A percentile compares a stretch with the other conserved stretches of the same genome.
These are phyloP conservation scores for Trichoderma semiorbis DNA, from an alignment of 2,329 filamentous ascomycete genomes.

Conservation along the genomic window DNA sequence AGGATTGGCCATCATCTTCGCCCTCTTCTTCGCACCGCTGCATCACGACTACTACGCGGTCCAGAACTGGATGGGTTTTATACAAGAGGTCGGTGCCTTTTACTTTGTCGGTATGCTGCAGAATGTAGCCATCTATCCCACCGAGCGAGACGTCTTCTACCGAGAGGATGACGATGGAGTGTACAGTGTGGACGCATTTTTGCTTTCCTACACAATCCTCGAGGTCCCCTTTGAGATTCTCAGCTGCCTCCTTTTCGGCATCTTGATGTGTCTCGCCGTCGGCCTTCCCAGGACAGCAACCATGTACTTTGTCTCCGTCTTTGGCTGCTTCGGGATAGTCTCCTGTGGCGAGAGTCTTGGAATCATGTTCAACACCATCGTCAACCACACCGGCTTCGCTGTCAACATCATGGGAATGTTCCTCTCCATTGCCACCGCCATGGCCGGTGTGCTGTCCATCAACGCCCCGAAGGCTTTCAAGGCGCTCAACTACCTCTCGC, in stretches of 20 bases:
- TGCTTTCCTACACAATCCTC: slow-evolving; percentile 64
- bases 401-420: slow-evolving; percentile 70
- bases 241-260: slow-evolving; percentile 61
- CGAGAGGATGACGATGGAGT: slow-evolving; percentile 70
- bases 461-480: slow-evolving; percentile 64
- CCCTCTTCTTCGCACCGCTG: slow-evolving; percentile 69
- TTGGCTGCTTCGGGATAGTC: slow-evolving; percentile 71
- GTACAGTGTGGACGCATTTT: slow-evolving; percentile 68
- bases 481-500: slow-evolving; percentile 68
- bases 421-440: slow-evolving; percentile 66
- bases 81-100: slow-evolving; percentile 67
- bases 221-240: slow-evolving; percentile 70
- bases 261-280: slow-evolving; percentile 61
- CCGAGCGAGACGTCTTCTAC: slow-evolving; percentile 72
- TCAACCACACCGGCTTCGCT: slow-evolving; percentile 70
- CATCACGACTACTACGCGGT: slow-evolving; percentile 65
- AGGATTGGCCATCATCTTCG: slow-evolving; percentile 58
- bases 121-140: slow-evolving; percentile 70
- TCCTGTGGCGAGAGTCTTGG: slow-evolving; percentile 71
- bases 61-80: slow-evolving; percentile 69
- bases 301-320: slow-evolving; percentile 65
- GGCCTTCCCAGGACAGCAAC: slow-evolving; percentile 59
- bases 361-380: slow-evolving; percentile 76
- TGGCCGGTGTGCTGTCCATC: slow-evolving; percentile 69
- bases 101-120: slow-evolving; percentile 77